Conservation (phyloP, 2,329 filamentous ascomycete genomes). For the Tolypocladium sp. region DNA sequence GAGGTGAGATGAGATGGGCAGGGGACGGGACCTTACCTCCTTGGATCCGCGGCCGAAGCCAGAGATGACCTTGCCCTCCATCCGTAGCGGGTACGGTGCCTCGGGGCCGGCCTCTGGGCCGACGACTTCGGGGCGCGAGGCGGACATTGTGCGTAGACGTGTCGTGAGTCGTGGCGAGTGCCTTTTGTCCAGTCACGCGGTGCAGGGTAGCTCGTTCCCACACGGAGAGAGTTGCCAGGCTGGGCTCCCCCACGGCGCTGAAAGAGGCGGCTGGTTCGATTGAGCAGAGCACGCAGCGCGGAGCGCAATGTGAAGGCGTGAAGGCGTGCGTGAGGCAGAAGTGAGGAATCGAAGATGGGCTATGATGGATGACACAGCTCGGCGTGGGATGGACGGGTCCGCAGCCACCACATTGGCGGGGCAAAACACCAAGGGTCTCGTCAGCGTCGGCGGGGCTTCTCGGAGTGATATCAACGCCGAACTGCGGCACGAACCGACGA, state of each 20-base stretch:
- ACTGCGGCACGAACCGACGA: not conserved
- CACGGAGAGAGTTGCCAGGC: not conserved
- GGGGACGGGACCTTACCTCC: conserved; percentile 46
- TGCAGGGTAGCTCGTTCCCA: not conserved
- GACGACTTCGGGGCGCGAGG: conserved; percentile 55
- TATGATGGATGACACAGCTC: not conserved
- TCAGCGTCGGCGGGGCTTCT: not conserved
- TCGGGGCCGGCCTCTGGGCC: conserved; percentile 67
- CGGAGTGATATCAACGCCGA: not conserved
- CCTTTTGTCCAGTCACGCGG: not conserved
- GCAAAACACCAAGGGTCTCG: not conserved
- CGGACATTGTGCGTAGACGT: conserved; percentile 13
- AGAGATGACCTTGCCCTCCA: conserved; percentile 81
- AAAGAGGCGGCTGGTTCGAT: not conserved
- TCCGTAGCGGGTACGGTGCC: conserved; percentile 70
- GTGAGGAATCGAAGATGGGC: not conserved
- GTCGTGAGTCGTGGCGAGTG: not conserved
- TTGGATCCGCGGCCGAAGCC: conserved; percentile 92
- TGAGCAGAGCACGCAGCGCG: not conserved
- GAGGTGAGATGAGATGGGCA: not conserved
- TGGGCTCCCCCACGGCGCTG: not conserved
- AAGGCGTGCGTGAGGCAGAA: not conserved
- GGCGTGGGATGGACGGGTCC: not conserved
- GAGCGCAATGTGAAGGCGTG: not conserved
- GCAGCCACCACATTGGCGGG: not conserved